Conservation (phyloP, 2,329 filamentous ascomycete genomes). For the Colletotrichum euphorbiae region DNA sequence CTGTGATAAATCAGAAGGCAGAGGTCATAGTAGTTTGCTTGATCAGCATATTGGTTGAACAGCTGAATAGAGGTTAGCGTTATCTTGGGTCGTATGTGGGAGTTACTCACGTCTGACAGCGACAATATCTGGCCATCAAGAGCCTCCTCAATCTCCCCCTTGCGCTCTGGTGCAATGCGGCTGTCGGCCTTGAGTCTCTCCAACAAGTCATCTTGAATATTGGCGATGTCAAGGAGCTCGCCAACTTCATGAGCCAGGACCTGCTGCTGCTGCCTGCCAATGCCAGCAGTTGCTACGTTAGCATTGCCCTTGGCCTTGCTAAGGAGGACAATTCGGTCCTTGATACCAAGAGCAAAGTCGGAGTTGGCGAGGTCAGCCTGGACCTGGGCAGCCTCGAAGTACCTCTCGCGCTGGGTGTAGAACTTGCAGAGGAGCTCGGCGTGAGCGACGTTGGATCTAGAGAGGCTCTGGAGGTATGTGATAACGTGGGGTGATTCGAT, state of each 20-base stretch:
- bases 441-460: conserved; percentile 77
- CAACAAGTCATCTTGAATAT: conserved; percentile 92
- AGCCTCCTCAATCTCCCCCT: conserved; percentile 71
- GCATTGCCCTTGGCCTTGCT: conserved; percentile 93
- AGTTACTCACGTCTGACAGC: conserved; percentile 76
- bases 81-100: conserved; percentile 7
- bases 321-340: conserved; percentile 88
- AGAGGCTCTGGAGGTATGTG: conserved; percentile 84
- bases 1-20: conserved; percentile 92
- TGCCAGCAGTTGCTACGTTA: conserved; percentile 81
- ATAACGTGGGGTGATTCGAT: conserved; percentile 89
- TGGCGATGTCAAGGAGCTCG: conserved; percentile 89
- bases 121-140: conserved; percentile 84
- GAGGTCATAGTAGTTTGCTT: conserved; percentile 92
- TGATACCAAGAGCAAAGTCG: conserved; percentile 82
- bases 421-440: conserved; percentile 95
- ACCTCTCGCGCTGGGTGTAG: conserved; percentile 85
- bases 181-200: conserved; percentile 80
- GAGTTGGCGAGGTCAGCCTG: conserved; percentile 87
- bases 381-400: conserved; percentile 87
- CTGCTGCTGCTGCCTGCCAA: conserved; percentile 85
- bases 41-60: conserved; percentile 93
- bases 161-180: conserved; percentile 73
- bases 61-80: conserved; percentile 64
- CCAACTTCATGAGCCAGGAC: conserved; percentile 85